Evolutionary conservation across 257 asterid genomes (phyloP).

Genomic region (Solanum sejunctum): DNA sequence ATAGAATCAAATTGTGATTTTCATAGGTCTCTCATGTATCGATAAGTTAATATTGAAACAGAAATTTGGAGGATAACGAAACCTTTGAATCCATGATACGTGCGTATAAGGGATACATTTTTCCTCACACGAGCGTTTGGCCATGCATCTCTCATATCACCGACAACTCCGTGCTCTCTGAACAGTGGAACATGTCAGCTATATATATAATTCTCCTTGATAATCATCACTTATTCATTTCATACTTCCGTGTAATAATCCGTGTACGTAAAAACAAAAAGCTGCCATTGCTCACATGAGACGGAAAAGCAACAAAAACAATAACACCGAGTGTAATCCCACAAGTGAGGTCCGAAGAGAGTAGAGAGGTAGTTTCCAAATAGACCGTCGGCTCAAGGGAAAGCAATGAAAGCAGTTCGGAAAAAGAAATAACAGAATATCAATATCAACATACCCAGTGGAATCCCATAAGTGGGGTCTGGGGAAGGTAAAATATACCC

Average conservation of each 20-base stretch:
- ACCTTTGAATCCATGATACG: slow-evolving; percentile 98
- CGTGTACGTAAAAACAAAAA: background rate
- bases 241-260: background rate
- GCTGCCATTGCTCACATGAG: background rate
- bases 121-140: slow-evolving; percentile 94
- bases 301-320: background rate
- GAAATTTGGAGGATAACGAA: background rate
- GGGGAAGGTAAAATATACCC: too few species aligned
- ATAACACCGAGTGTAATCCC: too few species aligned
- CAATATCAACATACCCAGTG: too few species aligned
- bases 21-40: background rate
- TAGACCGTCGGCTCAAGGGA: background rate
- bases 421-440: background rate
- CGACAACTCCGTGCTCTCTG: slow-evolving; percentile 96
- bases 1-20: background rate
- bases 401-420: background rate
- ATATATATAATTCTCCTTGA: background rate
- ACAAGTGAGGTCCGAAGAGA: too few species aligned
- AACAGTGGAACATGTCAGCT: background rate
- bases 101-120: slow-evolving; percentile 67
- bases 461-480: too few species aligned
- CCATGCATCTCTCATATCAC: slow-evolving; percentile 99
- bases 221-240: background rate
- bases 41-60: background rate
- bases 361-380: background rate